Percentiles rank a stretch among this genome's conserved stretches.
phyloP scores from a whole-genome alignment of 345 rosid species.

The Lagerstroemia speciosa region DNA sequence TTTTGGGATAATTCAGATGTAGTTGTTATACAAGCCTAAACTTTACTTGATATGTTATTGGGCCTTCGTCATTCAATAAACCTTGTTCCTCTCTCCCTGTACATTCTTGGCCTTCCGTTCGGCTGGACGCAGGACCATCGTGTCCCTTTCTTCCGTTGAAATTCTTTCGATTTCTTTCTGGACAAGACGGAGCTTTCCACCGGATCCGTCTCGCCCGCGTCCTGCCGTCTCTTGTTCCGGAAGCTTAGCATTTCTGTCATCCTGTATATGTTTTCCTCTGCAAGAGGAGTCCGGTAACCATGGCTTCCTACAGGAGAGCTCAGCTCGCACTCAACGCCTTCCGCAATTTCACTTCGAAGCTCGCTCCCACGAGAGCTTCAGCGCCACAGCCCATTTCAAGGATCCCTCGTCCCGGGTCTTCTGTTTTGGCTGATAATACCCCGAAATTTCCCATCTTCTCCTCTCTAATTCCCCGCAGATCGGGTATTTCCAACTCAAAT shows the following conservation, averaged over 20 bases:
- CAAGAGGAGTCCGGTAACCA: conserved; percentile 9
- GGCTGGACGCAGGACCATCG: too few relatives aligned
- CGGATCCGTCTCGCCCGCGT: background rate
- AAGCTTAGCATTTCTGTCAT: background rate
- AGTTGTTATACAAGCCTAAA: too few relatives aligned
- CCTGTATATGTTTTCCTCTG: background rate
- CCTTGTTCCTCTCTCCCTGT: too few relatives aligned
- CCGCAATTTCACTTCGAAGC: conserved; percentile 32
- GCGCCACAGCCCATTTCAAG: conserved; percentile 13
- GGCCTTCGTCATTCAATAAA: too few relatives aligned
- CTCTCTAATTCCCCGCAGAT: background rate
- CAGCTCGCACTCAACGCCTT: conserved; percentile 36
- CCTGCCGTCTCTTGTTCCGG: background rate
- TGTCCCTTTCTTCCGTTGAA: background rate
- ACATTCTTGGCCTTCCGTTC: too few relatives aligned
- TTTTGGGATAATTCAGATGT: too few relatives aligned
- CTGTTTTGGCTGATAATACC: background rate
- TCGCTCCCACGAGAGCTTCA: conserved; percentile 17
- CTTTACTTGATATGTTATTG: too few relatives aligned
- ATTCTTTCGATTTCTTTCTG: background rate
- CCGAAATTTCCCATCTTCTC: conserved; percentile 4
- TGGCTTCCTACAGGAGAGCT: conserved; percentile 48
- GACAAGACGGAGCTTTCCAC: background rate
- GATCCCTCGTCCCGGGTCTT: background rate
- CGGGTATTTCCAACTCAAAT: background rate